A percentile compares a stretch with the other conserved stretches of the same genome.
These are phyloP conservation scores for Candida golubevii DNA, from an alignment of 805 yeast species.

Conservation along the genomic window DNA sequence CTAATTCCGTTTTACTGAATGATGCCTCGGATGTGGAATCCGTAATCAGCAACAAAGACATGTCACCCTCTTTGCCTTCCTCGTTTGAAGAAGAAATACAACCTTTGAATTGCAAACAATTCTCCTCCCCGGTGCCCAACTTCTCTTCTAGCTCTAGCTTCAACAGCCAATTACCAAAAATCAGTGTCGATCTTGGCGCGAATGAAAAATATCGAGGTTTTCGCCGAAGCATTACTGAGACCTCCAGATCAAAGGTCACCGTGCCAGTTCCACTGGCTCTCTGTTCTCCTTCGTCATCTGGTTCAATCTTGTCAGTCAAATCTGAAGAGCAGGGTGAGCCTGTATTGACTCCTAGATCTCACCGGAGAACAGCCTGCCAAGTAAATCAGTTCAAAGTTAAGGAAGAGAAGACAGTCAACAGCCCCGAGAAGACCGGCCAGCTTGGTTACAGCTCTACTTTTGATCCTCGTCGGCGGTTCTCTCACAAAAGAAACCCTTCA, in stretches of 20 bases:
- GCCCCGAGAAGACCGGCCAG: too few species aligned
- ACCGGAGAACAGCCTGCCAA: conserved; percentile 18
- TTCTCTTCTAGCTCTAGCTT: not conserved
- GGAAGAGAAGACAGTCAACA: too few species aligned
- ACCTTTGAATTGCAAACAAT: conserved; percentile 21
- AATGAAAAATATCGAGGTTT: conserved; percentile 40
- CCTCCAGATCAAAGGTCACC: conserved; percentile 1
- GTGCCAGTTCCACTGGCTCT: conserved; percentile 4
- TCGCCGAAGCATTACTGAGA: conserved; percentile 29
- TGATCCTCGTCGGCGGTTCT: conserved; percentile 15
- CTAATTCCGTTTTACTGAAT: conserved; percentile 32
- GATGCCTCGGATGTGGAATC: conserved; percentile 26
- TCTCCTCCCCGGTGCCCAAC: conserved; percentile 9
- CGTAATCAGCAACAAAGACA: conserved; percentile 10
- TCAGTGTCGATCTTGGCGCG: conserved; percentile 24
- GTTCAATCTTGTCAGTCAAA: conserved; percentile 8
- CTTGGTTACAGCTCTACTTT: not conserved
- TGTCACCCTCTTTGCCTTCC: conserved; percentile 1
- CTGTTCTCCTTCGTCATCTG: conserved; percentile 9
- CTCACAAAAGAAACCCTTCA: conserved; percentile 19
- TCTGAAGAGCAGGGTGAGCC: conserved; percentile 19
- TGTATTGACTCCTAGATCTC: conserved; percentile 22
- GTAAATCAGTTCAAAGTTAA: too few species aligned
- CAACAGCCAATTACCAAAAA: conserved; percentile 8
- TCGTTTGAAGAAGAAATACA: conserved; percentile 14